Percentiles rank a stretch among this genome's conserved stretches.
These are phyloP conservation scores for Leishmania martiniquensis DNA, from an alignment of 208 protist genomes.

Conservation along the genomic window DNA sequence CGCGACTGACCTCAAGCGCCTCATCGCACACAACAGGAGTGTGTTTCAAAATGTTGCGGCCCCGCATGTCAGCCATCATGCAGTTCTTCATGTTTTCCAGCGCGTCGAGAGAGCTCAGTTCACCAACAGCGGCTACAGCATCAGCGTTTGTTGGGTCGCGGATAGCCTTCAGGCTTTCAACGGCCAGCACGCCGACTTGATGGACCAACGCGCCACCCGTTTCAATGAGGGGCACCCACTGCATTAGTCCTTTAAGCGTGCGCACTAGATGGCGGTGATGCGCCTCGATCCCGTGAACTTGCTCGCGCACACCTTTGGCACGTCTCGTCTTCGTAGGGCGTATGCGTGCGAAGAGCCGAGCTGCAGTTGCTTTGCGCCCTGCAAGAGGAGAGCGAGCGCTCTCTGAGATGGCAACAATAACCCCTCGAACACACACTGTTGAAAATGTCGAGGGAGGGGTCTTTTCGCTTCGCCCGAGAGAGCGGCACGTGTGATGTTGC, in stretches of 20 bases:
- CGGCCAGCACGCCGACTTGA: conserved; percentile 52
- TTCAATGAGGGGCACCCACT: conserved; percentile 37
- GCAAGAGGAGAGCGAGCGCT: background rate
- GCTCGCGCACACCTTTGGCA: background rate
- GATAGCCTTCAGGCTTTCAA: conserved; percentile 60
- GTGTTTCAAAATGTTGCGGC: conserved; percentile 63
- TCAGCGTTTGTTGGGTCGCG: conserved; percentile 64
- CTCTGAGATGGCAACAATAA: background rate
- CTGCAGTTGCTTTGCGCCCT: background rate
- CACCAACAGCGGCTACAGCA: conserved; percentile 73
- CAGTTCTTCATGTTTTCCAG: conserved; percentile 68
- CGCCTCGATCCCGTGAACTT: background rate
- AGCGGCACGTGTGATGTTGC: background rate
- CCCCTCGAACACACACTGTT: too few relatives aligned
- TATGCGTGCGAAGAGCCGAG: background rate
- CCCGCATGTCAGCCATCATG: conserved; percentile 81
- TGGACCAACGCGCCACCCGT: conserved; percentile 30
- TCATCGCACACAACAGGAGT: conserved; percentile 65
- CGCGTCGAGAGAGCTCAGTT: conserved; percentile 64
- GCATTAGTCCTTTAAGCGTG: conserved; percentile 15
- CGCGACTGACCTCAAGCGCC: conserved; percentile 49
- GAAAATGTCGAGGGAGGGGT: background rate
- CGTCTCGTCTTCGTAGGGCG: background rate
- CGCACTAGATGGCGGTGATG: background rate
- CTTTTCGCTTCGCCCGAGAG: too few relatives aligned